These are phyloP conservation scores for Pezicula neosporulosa DNA, from an alignment of 2,329 filamentous ascomycete species.

Conservation along the genomic window DNA sequence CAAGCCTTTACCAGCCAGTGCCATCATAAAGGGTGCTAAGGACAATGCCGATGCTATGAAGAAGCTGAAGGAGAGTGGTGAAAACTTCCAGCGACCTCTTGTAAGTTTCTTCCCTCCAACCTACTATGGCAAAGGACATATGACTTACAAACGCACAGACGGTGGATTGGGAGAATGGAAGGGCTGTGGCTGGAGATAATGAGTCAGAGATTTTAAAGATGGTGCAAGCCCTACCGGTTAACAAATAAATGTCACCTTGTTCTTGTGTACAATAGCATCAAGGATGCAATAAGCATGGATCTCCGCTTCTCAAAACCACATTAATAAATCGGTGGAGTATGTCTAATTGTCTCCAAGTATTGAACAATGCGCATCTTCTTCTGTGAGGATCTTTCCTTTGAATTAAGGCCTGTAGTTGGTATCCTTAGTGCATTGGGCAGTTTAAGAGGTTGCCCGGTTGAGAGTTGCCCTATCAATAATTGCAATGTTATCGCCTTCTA, in stretches of 20 bases:
- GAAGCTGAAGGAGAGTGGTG: conserved; percentile 67
- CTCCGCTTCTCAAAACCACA: too few species aligned
- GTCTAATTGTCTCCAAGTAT: too few species aligned
- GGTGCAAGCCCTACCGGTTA: conserved; percentile 54
- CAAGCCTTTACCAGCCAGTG: conserved; percentile 54
- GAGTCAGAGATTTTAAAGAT: conserved; percentile 89
- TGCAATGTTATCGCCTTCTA: too few species aligned
- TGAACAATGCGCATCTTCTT: too few species aligned
- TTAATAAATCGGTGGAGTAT: too few species aligned
- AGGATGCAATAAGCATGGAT: background rate
- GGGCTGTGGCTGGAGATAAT: conserved; percentile 71
- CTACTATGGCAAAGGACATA: conserved; percentile 19
- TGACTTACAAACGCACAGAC: conserved; percentile 35
- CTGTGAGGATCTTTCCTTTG: too few species aligned
- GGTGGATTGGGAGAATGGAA: conserved; percentile 93
- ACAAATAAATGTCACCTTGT: background rate
- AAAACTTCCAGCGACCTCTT: conserved; percentile 71
- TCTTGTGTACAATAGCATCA: background rate
- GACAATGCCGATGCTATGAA: conserved; percentile 75
- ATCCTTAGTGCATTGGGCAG: too few species aligned
- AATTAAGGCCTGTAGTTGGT: too few species aligned
- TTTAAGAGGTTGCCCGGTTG: too few species aligned
- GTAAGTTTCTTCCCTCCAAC: conserved; percentile 45
- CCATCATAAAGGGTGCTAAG: conserved; percentile 71
- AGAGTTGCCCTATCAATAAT: too few species aligned